A percentile compares a stretch with the other conserved stretches of the same genome.
These are phyloP conservation scores for Kwoniella shivajii DNA, from an alignment of 1,284 basidiomycete species.

Conservation along the genomic window DNA sequence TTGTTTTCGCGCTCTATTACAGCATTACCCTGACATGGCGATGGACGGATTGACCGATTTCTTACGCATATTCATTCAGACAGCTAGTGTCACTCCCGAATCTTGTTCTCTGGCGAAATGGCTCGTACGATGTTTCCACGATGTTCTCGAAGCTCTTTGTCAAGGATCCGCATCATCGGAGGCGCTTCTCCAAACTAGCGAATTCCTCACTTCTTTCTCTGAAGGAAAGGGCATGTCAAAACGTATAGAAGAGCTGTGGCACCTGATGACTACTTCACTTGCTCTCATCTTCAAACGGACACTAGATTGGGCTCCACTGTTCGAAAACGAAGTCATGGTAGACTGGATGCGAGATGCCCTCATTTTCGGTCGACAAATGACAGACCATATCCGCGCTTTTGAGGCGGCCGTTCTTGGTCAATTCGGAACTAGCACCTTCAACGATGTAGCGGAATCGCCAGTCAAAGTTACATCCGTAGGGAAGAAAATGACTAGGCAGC, in stretches of 20 bases:
- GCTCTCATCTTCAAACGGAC: conserved; percentile 81
- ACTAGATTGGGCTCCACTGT: conserved; percentile 75
- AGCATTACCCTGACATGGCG: conserved; percentile 64
- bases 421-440: conserved; percentile 12
- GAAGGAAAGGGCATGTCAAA: conserved; percentile 54
- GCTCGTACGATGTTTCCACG: conserved; percentile 85
- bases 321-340: conserved; percentile 79
- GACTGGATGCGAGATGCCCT: conserved; percentile 96
- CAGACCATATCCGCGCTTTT: conserved; percentile 75
- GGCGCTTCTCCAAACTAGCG: conserved; percentile 41
- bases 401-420: conserved; percentile 65
- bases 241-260: conserved; percentile 74
- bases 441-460: conserved; percentile 39
- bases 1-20: conserved; percentile 75
- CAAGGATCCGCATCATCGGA: conserved; percentile 59
- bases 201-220: conserved; percentile 56
- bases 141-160: conserved; percentile 84
- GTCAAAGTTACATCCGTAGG: conserved; percentile 57
- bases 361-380: conserved; percentile 82
- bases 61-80: conserved; percentile 66
- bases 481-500: conserved; percentile 71
- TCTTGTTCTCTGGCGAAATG: conserved; percentile 82
- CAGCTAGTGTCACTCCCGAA: conserved; percentile 70
- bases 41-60: conserved; percentile 70
- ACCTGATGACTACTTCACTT: conserved; percentile 74